Conservation (phyloP, 495 filamentous ascomycete genomes). For the Haplographium delicatum region DNA sequence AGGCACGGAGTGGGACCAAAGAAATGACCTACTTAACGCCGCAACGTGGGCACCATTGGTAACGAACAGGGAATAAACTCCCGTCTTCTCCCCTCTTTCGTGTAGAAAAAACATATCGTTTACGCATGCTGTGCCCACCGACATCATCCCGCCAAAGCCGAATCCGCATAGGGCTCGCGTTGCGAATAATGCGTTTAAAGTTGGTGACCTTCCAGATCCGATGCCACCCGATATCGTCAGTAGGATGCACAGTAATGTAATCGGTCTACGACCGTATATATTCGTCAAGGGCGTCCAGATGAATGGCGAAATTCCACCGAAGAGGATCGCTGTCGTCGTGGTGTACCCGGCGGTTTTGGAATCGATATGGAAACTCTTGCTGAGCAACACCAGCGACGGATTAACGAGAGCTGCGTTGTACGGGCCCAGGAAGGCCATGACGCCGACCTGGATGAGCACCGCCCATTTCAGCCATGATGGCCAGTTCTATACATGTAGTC, state of each 20-base stretch:
- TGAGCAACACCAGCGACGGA: slow-evolving; percentile 24
- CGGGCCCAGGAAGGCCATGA: slow-evolving; percentile 28
- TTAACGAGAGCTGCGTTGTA: slow-evolving; percentile 24
- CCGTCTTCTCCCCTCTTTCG: slow-evolving; percentile 26
- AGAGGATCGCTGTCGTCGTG: slow-evolving; percentile 25
- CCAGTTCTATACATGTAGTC: slow-evolving; percentile 23
- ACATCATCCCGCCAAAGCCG: slow-evolving; percentile 27
- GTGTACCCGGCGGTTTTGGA: slow-evolving; percentile 23
- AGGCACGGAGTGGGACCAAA: not conserved
- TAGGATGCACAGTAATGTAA: slow-evolving; percentile 22
- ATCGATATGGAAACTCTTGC: slow-evolving; percentile 14
- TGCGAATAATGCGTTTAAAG: slow-evolving; percentile 20
- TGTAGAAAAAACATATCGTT: slow-evolving; percentile 29
- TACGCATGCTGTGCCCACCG: slow-evolving; percentile 25
- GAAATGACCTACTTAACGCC: slow-evolving; percentile 14
- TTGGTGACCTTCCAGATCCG: slow-evolving; percentile 17
- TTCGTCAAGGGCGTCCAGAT: slow-evolving; percentile 22
- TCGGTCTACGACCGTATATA: slow-evolving; percentile 25
- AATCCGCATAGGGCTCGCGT: slow-evolving; percentile 23
- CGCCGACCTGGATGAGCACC: slow-evolving; percentile 26
- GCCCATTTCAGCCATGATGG: slow-evolving; percentile 26
- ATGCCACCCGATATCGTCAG: slow-evolving; percentile 25
- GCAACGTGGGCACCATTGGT: slow-evolving; percentile 28
- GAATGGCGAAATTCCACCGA: slow-evolving; percentile 26
- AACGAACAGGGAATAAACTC: slow-evolving; percentile 27